These are phyloP conservation scores for Citrus cavaleriei DNA, from an alignment of 345 rosid genomes.

Conservation along the genomic window DNA sequence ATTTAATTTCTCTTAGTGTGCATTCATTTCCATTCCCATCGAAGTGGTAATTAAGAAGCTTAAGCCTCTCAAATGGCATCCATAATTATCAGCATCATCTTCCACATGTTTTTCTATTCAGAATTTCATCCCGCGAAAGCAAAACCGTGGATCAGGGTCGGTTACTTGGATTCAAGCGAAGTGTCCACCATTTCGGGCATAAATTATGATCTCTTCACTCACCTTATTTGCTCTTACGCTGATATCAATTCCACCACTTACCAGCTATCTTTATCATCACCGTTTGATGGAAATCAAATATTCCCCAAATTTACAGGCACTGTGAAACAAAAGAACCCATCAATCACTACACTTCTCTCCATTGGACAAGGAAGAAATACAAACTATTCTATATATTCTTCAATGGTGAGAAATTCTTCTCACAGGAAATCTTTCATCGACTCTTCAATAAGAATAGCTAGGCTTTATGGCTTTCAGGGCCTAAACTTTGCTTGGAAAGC, in stretches of 20 bases:
- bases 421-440: not conserved
- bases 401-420: constrained; percentile 13
- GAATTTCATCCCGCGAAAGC: constrained; percentile 2
- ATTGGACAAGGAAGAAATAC: constrained; percentile 1
- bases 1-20: too few species aligned
- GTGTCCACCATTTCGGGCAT: constrained; percentile 11
- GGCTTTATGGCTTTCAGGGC: constrained; percentile 16
- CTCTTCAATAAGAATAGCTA: constrained; percentile 9
- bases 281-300: not conserved
- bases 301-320: not conserved
- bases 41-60: too few species aligned
- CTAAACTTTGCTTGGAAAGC: not conserved
- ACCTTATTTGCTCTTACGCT: constrained; percentile 33
- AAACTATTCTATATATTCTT: not conserved
- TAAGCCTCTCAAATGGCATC: not conserved
- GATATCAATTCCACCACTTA: constrained; percentile 19
- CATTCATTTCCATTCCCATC: too few species aligned
- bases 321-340: constrained; percentile 20
- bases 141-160: constrained; percentile 28
- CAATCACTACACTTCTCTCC: constrained; percentile 19
- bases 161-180: constrained; percentile 23
- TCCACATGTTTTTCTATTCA: not conserved
- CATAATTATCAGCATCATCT: not conserved
- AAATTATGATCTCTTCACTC: constrained; percentile 29
- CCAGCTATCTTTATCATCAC: not conserved